Conservation (phyloP, 2,329 filamentous ascomycete species). For the Ceratocystis papillata region DNA sequence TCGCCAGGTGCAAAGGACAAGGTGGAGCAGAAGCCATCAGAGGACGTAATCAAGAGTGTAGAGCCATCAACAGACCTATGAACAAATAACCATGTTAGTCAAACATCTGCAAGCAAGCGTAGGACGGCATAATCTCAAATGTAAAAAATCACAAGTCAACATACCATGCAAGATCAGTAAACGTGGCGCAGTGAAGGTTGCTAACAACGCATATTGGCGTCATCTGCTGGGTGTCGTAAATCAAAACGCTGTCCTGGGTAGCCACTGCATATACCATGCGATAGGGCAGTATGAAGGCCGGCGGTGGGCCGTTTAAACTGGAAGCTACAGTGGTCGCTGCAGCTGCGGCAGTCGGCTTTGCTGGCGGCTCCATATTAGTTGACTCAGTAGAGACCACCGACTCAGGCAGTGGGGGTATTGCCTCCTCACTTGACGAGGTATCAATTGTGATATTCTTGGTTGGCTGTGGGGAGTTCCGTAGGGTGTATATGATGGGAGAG, state of each 20-base stretch:
- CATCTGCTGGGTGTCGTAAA: conserved; percentile 96
- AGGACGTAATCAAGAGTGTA: conserved; percentile 82
- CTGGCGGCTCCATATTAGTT: conserved; percentile 82
- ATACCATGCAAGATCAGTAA: conserved; percentile 92
- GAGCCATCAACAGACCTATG: conserved; percentile 41
- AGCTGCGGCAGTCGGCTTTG: conserved; percentile 37
- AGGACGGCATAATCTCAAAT: not conserved
- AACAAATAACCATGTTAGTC: not conserved
- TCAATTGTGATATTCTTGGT: conserved; percentile 92
- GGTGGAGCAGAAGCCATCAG: conserved; percentile 92
- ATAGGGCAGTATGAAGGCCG: conserved; percentile 78
- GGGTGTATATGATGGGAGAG: conserved; percentile 77
- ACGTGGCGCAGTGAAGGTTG: conserved; percentile 94
- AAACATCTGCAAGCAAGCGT: not conserved
- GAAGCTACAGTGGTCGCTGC: conserved; percentile 34
- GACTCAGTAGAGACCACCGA: conserved; percentile 19
- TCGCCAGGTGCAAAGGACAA: conserved; percentile 76
- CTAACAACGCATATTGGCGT: conserved; percentile 89
- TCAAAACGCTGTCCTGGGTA: conserved; percentile 84
- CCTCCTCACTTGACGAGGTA: conserved; percentile 76
- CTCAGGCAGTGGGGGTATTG: conserved; percentile 74
- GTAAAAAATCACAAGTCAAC: conserved; percentile 29
- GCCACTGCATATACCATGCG: conserved; percentile 94
- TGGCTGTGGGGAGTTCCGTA: conserved; percentile 54
- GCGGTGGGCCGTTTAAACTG: conserved; percentile 48